Evolutionary conservation across 148 eudicot species (phyloP), one percentile per base, ranked within the genome.

Genomic region (Heliosperma pusillum): DNA sequence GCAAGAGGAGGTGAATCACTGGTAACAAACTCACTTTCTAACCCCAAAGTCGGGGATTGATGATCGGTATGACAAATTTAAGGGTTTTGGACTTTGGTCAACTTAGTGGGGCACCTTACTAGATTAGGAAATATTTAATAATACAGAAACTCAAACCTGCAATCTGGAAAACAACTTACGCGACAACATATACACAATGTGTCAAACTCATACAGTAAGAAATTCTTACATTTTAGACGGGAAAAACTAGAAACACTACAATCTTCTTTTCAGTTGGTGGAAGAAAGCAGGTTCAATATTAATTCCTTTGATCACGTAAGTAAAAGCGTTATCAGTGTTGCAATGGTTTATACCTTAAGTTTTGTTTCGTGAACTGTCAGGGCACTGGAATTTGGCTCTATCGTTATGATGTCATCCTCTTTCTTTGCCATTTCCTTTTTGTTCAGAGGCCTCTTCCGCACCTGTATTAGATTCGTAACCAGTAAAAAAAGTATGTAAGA

Each of bases 391-490:
- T 83, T 81, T 55, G 85, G 80, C 74, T 86, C 87, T 26, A 84
- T 87, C 74, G 85, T 84, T 76, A 91, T 87, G 42, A 91, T 89
- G 80, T 91, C 97, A 30, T 85, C 88, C 74, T 91, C 97, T 67
- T 79, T 89, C 87, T 81, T 89, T 13, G 89, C 82, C 24, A 86
- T 72, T 77, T 91, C 97, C 80, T 83, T 91, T 69, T 86, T 91
- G 80, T 91, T 91, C 66, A 91, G 86, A 5, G 97, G 97, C 81
- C 97, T 89, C 80, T 91, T 91, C 22, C 97, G 91, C 29, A 91
- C 96, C 96, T 91, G 79, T 82, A 84, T 66, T 29, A 63, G 74
- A 74, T 65, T 56, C 19, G 15, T 22, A 59, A 75, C 25, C 47
- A 56, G 68, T 71, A n/a, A 69, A 66, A 81, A 26, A 56, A 19